These are phyloP conservation scores for Populus euphratica DNA, from an alignment of 345 rosid genomes.

Conservation along the genomic window DNA sequence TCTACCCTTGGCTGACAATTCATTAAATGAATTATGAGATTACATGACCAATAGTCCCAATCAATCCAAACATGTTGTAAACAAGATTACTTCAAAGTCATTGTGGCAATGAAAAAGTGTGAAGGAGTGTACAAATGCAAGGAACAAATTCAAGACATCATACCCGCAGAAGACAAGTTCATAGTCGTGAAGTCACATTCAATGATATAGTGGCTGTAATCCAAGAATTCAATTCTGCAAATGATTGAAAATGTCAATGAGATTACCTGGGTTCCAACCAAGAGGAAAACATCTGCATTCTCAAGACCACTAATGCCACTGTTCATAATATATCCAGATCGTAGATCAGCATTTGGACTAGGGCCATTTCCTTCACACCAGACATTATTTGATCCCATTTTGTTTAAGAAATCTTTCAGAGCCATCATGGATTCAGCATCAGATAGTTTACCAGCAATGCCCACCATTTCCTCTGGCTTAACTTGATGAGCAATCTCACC, in stretches of 20 bases:
- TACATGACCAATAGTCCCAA: neutral
- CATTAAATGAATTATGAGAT: slow-evolving; percentile 16
- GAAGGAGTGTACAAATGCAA: neutral
- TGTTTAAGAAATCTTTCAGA: slow-evolving; percentile 84
- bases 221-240: neutral
- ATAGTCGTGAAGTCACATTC: neutral
- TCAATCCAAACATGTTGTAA: neutral
- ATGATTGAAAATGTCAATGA: neutral
- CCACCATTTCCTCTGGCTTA: slow-evolving; percentile 82
- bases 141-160: neutral
- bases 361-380: slow-evolving; percentile 89
- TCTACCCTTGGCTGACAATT: slow-evolving; percentile 83
- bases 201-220: neutral
- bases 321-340: slow-evolving; percentile 91
- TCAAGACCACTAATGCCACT: slow-evolving; percentile 84
- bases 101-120: neutral
- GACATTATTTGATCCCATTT: slow-evolving; percentile 90
- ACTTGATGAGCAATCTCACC: slow-evolving; percentile 76
- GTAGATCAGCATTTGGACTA: slow-evolving; percentile 78
- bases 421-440: slow-evolving; percentile 99
- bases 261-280: slow-evolving; percentile 90
- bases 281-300: slow-evolving; percentile 87
- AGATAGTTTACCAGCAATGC: slow-evolving; percentile 83
- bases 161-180: neutral
- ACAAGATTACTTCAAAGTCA: neutral